Conservation (phyloP, 1,139 yeast species). For the Tardiomyces digboiensis region DNA sequence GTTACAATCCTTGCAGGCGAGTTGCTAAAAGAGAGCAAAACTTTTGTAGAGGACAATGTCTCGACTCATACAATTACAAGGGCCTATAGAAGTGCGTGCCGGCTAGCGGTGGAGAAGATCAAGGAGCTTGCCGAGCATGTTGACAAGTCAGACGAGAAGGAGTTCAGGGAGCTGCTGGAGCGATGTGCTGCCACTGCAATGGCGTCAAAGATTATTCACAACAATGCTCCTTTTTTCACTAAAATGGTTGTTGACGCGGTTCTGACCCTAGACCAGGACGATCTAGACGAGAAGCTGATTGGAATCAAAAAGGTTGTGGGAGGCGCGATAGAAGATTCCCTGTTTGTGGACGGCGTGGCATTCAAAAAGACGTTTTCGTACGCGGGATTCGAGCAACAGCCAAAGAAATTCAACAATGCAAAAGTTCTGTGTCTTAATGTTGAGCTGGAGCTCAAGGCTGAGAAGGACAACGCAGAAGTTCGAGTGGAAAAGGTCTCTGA, state of each 20-base stretch:
- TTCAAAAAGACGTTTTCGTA: conserved; percentile 95
- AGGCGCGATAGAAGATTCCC: conserved; percentile 92
- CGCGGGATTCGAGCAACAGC: conserved; percentile 99
- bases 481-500: conserved; percentile 90
- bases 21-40: conserved; percentile 79
- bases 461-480: conserved; percentile 98
- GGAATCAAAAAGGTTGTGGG: conserved; percentile 96
- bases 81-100: conserved; percentile 80
- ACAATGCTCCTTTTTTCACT: conserved; percentile 81
- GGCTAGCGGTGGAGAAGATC: conserved; percentile 64
- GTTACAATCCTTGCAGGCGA: conserved; percentile 95
- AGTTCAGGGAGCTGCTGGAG: conserved; percentile 68
- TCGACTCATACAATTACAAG: conserved; percentile 82
- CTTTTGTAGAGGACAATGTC: conserved; percentile 91
- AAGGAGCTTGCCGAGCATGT: conserved; percentile 68
- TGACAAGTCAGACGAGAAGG: conserved; percentile 30
- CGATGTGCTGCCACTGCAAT: conserved; percentile 96
- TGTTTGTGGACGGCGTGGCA: conserved; percentile 89
- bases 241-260: conserved; percentile 98
- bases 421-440: conserved; percentile 80
- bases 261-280: conserved; percentile 70
- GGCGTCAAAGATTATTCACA: conserved; percentile 89
- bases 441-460: conserved; percentile 94
- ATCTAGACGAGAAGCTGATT: conserved; percentile 79
- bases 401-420: conserved; percentile 72